Evolutionary conservation across 2,329 filamentous ascomycete genomes (phyloP).

Genomic region (Podosphaera aphanis): DNA sequence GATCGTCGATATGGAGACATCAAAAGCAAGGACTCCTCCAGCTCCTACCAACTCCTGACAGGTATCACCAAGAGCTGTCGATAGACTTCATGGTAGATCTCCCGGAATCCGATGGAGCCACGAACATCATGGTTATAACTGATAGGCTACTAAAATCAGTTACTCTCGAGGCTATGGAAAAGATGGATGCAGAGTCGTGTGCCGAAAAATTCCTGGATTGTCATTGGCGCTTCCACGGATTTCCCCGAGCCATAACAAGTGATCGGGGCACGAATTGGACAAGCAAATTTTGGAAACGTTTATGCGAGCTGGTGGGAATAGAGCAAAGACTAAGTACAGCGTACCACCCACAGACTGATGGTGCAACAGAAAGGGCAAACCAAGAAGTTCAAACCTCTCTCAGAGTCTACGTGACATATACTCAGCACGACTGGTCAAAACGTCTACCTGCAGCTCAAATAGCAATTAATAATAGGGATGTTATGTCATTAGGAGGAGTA

Average conservation of each 20-base stretch:
- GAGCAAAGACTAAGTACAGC: neutral
- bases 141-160: neutral
- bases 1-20: neutral
- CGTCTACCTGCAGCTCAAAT: neutral
- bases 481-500: neutral
- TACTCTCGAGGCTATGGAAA: neutral
- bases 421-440: slow-evolving; percentile 1
- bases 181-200: neutral
- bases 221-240: slow-evolving; percentile 1
- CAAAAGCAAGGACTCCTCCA: neutral
- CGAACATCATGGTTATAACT: slow-evolving; percentile 1
- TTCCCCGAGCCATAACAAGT: neutral
- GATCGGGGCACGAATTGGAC: neutral
- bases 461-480: neutral
- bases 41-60: neutral
- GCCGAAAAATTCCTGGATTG: neutral
- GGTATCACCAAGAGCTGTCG: neutral
- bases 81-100: neutral
- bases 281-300: slow-evolving; percentile 1
- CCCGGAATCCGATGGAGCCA: neutral
- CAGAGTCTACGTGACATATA: neutral
- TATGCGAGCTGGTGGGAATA: neutral
- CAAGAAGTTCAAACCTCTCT: slow-evolving; percentile 1
- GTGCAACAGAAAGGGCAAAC: neutral
- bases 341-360: neutral